Base-by-base conservation (phyloP, 306 rosid genomes). In the Hippophae rhamnoides region DNA sequence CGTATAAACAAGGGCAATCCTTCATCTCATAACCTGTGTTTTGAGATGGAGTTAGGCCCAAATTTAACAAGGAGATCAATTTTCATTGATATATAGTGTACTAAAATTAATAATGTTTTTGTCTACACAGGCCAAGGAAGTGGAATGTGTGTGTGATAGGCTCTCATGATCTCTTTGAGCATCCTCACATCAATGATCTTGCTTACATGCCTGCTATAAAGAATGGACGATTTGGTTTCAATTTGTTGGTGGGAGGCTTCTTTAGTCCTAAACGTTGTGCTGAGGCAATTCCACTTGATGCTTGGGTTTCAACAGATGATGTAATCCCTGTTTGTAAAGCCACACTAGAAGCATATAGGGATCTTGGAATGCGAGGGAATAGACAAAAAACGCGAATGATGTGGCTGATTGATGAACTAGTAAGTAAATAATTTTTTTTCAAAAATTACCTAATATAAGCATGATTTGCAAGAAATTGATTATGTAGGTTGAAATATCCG, bases 341-440 rank as follows among this genome's bases (percentile, higher is more conserved):
- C 63, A 62, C 87, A 10, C 85, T 92, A 13, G 98, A 87, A 78
- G 75, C 89, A 54, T 92, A 72, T 57, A 85, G 98, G 70, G 98
- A 92, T 61, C 96, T 92, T 18, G 98, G 98, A 70, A 41, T 56
- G 69, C 71, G 98, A 83, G 96, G 96, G 25, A 92, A 85, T 74
- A 63, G 98, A 52, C 98, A 92, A 49, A 92, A 83, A 56, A 79
- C 89, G 1, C 81, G 98, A 77, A 87, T 92, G 98, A 87, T 92
- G 98, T 92, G 98, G 96, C 67, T 92, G 72, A 87, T 92, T 45
- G 98, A 92, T 14, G 96, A 92, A 88, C 78, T 92, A 26, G 98
- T 92, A 53, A 75, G 81, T 65, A 18, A 41, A 7, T 13, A 23
- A 23, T 23, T 13, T 7, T 23, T 13, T 7, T 5, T 54, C 27